Conservation (phyloP, 441 rosid genomes). For the Manihot esculenta region DNA sequence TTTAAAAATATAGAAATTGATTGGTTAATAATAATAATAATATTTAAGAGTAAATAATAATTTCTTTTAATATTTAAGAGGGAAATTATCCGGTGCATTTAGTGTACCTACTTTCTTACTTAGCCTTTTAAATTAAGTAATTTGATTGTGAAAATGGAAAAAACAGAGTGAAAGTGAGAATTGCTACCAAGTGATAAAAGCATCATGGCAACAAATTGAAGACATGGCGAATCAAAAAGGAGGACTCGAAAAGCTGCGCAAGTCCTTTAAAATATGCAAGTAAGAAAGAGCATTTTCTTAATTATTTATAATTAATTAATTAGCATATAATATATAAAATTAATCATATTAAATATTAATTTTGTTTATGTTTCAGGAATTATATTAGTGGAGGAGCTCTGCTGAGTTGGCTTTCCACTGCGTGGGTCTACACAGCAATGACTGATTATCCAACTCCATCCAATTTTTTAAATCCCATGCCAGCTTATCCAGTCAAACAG, state of each 20-base stretch:
- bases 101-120: too few relatives aligned
- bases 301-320: too few relatives aligned
- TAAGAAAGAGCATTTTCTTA: constrained; percentile 13
- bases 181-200: constrained; percentile 56
- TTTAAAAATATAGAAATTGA: too few relatives aligned
- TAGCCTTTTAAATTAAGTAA: too few relatives aligned
- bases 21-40: too few relatives aligned
- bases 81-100: too few relatives aligned
- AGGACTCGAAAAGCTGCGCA: constrained; percentile 42
- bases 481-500: constrained; percentile 58
- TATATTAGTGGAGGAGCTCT: constrained; percentile 23
- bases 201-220: constrained; percentile 47
- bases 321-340: too few relatives aligned
- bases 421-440: constrained; percentile 59
- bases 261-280: constrained; percentile 56
- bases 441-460: constrained; percentile 67
- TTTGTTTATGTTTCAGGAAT: constrained; percentile 39
- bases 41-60: too few relatives aligned
- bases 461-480: constrained; percentile 49
- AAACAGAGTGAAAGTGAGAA: constrained; percentile 58
- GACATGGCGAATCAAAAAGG: constrained; percentile 24
- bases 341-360: too few relatives aligned
- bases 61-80: too few relatives aligned
- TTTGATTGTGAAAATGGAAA: too few relatives aligned
- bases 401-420: constrained; percentile 38